phyloP scores from a whole-genome alignment of 2,329 filamentous ascomycete genomes.

The Pseudogymnoascus sp. region DNA sequence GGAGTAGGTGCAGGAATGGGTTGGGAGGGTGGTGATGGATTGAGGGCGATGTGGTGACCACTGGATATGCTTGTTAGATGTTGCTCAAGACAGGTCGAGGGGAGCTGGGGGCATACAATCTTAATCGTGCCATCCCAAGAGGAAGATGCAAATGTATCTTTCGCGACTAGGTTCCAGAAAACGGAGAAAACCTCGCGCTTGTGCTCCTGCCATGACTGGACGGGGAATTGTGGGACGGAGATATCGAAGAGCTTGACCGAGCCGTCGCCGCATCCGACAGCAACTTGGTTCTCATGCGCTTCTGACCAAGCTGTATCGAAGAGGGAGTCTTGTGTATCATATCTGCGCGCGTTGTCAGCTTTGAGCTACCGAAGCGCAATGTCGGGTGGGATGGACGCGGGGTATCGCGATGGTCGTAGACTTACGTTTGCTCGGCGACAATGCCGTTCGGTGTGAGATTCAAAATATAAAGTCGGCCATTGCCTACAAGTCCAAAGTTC shows the following conservation, averaged over 20 bases:
- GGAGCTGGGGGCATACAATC: constrained; percentile 45
- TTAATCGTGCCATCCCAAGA: constrained; percentile 97
- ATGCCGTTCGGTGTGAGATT: constrained; percentile 77
- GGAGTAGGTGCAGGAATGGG: constrained; percentile 90
- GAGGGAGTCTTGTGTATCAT: constrained; percentile 93
- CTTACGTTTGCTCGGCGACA: constrained; percentile 71
- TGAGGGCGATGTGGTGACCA: constrained; percentile 75
- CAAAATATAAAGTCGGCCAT: constrained; percentile 80
- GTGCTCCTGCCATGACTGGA: constrained; percentile 90
- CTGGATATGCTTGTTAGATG: constrained; percentile 29
- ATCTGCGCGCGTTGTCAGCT: constrained; percentile 42
- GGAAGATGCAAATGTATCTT: constrained; percentile 81
- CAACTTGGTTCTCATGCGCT: constrained; percentile 87
- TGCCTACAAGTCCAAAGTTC: constrained; percentile 95
- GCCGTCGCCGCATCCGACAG: constrained; percentile 85
- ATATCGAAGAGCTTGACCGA: constrained; percentile 92
- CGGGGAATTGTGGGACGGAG: constrained; percentile 68
- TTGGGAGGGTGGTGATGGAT: constrained; percentile 77
- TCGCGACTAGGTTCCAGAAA: constrained; percentile 83
- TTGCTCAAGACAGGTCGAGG: constrained; percentile 1
- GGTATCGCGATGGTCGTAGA: background rate
- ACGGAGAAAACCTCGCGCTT: constrained; percentile 88
- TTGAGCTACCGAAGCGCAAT: background rate
- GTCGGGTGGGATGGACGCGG: background rate
- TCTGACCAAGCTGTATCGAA: constrained; percentile 96